A percentile compares a stretch with the other conserved stretches of the same genome.
These are phyloP conservation scores for Eucalyptus paniculata DNA, from an alignment of 345 rosid genomes.

Conservation along the genomic window DNA sequence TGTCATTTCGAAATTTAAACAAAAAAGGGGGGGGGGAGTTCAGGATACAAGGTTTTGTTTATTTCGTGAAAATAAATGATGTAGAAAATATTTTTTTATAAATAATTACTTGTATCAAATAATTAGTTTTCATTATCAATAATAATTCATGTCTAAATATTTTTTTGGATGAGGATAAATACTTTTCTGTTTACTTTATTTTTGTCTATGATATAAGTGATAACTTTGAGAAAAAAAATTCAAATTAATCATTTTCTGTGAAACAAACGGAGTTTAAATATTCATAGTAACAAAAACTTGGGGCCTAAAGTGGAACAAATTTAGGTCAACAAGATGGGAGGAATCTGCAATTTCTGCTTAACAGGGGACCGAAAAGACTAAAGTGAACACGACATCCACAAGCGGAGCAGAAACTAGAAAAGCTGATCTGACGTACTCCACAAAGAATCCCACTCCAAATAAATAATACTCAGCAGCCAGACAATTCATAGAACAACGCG, in stretches of 20 bases:
- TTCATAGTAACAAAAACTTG: not conserved
- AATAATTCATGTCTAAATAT: too few relatives aligned
- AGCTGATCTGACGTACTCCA: not conserved
- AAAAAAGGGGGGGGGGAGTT: accelerated
- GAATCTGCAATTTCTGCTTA: not conserved
- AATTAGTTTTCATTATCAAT: too few relatives aligned
- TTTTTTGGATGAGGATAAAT: not conserved
- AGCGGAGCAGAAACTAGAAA: not conserved
- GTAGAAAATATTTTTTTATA: too few relatives aligned
- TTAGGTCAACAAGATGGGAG: not conserved
- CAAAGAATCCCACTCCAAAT: not conserved
- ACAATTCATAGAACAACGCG: not conserved
- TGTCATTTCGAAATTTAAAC: not conserved
- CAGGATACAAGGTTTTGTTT: not conserved
- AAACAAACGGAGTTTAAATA: not conserved
- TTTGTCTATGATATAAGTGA: too few relatives aligned
- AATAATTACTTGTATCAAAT: too few relatives aligned
- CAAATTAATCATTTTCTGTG: accelerated
- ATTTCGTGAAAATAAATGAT: too few relatives aligned
- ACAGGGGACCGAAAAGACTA: not conserved
- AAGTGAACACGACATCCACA: not conserved
- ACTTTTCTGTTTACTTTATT: too few relatives aligned
- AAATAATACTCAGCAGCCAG: not conserved
- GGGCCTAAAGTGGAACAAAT: not conserved
- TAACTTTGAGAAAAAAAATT: too few relatives aligned